Conservation (phyloP, 148 eudicot genomes). For the Suaeda aralocaspica region DNA sequence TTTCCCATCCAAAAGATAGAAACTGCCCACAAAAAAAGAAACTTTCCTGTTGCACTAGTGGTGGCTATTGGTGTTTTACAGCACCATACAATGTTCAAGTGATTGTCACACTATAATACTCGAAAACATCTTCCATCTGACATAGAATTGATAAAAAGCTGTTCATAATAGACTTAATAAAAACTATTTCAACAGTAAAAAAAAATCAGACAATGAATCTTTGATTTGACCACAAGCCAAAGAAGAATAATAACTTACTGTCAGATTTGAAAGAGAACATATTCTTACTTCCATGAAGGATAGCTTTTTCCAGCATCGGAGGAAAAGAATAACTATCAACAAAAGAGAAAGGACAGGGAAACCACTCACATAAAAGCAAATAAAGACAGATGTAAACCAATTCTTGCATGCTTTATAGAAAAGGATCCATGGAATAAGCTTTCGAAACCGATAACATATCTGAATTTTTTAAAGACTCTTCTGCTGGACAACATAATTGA, state of each 20-base stretch:
- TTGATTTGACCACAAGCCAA: neutral
- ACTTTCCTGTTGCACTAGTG: neutral
- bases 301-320: neutral
- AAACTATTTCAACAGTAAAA: neutral
- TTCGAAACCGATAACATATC: neutral
- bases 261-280: neutral
- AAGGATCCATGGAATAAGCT: neutral
- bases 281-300: constrained; percentile 6
- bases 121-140: neutral
- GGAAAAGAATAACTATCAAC: constrained; percentile 15
- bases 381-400: neutral
- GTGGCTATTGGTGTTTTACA: neutral
- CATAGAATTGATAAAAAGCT: too few relatives aligned
- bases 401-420: neutral
- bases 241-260: constrained; percentile 1
- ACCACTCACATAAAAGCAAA: neutral
- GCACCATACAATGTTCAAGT: neutral
- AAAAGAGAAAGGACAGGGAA: neutral
- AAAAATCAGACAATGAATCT: neutral
- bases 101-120: neutral
- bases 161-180: too few relatives aligned
- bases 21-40: neutral
- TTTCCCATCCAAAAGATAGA: too few relatives aligned
- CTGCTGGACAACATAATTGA: neutral
- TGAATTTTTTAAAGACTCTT: neutral